Evolutionary conservation across 1,139 yeast species (phyloP).

Genomic region (Candida anutae): DNA sequence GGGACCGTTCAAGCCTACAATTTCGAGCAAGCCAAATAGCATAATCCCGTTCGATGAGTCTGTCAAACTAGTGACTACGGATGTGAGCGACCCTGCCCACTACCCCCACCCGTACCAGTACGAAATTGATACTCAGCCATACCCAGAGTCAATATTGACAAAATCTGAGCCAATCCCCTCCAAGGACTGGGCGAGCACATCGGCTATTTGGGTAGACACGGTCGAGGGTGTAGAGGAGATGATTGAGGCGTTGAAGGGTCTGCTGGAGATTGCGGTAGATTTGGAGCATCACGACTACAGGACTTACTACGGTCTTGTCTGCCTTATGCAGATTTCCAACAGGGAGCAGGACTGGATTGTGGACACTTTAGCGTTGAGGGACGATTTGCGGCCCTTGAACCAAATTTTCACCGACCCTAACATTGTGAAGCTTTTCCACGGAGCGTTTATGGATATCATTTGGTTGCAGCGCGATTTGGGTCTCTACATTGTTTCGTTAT

Average conservation of each 20-base stretch:
- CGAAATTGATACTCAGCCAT: conserved; percentile 68
- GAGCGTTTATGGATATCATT: conserved; percentile 93
- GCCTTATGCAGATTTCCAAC: conserved; percentile 88
- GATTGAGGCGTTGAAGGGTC: conserved; percentile 43
- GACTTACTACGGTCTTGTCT: conserved; percentile 83
- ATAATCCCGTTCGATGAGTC: conserved; percentile 48
- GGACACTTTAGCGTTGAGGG: conserved; percentile 70
- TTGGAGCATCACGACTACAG: conserved; percentile 94
- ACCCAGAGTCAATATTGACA: conserved; percentile 51
- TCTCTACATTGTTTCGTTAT: conserved; percentile 76
- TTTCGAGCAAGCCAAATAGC: conserved; percentile 66
- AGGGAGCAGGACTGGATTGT: conserved; percentile 77
- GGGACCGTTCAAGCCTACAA: conserved; percentile 69
- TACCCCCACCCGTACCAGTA: conserved; percentile 74
- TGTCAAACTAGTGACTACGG: conserved; percentile 28
- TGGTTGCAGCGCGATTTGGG: conserved; percentile 98
- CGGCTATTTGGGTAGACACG: conserved; percentile 68
- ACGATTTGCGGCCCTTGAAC: conserved; percentile 62
- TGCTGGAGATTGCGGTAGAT: conserved; percentile 82
- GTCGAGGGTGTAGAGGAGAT: conserved; percentile 44
- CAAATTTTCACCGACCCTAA: conserved; percentile 71
- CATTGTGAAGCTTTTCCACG: conserved; percentile 85
- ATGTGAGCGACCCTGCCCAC: conserved; percentile 44
- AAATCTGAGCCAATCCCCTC: conserved; percentile 46
- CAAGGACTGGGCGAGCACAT: conserved; percentile 56